phyloP scores from a whole-genome alignment of 2,329 filamentous ascomycete genomes.

The Pseudogymnoascus pannorum region DNA sequence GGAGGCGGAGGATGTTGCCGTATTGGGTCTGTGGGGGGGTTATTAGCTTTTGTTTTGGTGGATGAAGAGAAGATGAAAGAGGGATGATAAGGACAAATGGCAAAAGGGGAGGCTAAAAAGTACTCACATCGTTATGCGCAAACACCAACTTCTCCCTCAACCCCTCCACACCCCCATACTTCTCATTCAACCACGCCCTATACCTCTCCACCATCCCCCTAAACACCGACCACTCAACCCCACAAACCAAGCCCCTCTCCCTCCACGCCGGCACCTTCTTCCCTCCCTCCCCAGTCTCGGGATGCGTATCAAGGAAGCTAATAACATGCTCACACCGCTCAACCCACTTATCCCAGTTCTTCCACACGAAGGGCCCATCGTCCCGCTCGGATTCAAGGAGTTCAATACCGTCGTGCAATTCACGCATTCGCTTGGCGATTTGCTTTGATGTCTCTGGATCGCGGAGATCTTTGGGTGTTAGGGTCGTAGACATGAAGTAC shows the following conservation, averaged over 20 bases:
- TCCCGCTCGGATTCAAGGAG: conserved; percentile 70
- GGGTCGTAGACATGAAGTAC: conserved; percentile 76
- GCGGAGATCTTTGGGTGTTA: conserved; percentile 70
- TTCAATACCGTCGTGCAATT: conserved; percentile 89
- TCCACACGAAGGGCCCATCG: conserved; percentile 75
- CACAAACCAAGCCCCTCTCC: conserved; percentile 68
- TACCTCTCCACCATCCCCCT: conserved; percentile 69
- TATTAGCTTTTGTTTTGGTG: conserved; percentile 10
- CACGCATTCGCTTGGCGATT: conserved; percentile 95
- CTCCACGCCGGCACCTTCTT: conserved; percentile 49
- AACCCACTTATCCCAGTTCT: conserved; percentile 75
- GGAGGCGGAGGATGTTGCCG: conserved; percentile 81
- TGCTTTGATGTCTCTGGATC: conserved; percentile 78
- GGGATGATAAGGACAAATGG: conserved; percentile 10
- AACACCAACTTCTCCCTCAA: conserved; percentile 77
- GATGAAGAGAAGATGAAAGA: not conserved
- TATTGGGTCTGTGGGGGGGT: conserved; percentile 76
- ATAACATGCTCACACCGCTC: conserved; percentile 49
- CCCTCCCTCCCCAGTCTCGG: conserved; percentile 34
- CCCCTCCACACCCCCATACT: conserved; percentile 59
- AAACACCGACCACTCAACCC: conserved; percentile 76
- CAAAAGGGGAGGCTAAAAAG: not conserved
- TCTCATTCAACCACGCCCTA: conserved; percentile 61
- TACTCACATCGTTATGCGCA: conserved; percentile 92
- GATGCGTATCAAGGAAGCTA: conserved; percentile 48